These are phyloP conservation scores for Botrytis cinerea DNA, from an alignment of 2,329 filamentous ascomycete species.

Conservation along the genomic window DNA sequence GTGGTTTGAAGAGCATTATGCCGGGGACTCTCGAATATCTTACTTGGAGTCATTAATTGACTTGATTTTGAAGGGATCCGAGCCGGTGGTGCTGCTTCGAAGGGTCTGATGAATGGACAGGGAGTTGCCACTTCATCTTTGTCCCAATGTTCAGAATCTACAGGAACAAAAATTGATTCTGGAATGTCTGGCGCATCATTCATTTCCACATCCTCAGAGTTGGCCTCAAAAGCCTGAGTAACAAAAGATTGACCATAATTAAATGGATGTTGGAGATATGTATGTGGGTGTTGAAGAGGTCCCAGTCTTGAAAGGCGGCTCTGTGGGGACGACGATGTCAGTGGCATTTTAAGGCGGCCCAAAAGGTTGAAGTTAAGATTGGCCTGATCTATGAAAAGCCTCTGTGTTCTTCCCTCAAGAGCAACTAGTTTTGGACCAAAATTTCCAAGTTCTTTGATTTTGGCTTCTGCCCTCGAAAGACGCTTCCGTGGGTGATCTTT, in stretches of 20 bases:
- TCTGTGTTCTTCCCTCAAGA: background rate
- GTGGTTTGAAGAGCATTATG: background rate
- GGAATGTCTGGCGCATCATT: background rate
- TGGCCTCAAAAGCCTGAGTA: background rate
- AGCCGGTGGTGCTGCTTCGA: no score
- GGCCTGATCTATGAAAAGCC: background rate
- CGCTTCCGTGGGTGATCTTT: background rate
- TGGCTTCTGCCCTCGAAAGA: background rate
- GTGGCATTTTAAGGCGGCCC: background rate
- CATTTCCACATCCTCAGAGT: background rate
- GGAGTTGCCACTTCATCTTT: no score
- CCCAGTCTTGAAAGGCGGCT: background rate
- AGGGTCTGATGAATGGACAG: no score
- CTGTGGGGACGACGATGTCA: background rate
- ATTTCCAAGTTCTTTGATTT: background rate
- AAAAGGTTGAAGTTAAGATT: slow-evolving; percentile 4
- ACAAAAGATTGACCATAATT: background rate
- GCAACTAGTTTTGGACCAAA: background rate
- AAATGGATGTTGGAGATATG: background rate
- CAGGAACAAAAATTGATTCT: background rate
- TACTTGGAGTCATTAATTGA: background rate
- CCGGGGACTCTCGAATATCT: background rate
- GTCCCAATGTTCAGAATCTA: background rate
- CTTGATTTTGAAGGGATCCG: background rate
- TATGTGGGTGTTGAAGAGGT: slow-evolving; percentile 2